Evolutionary conservation across 129 eudicot genomes (phyloP).

Genomic region (Saposhnikovia divaricata): DNA sequence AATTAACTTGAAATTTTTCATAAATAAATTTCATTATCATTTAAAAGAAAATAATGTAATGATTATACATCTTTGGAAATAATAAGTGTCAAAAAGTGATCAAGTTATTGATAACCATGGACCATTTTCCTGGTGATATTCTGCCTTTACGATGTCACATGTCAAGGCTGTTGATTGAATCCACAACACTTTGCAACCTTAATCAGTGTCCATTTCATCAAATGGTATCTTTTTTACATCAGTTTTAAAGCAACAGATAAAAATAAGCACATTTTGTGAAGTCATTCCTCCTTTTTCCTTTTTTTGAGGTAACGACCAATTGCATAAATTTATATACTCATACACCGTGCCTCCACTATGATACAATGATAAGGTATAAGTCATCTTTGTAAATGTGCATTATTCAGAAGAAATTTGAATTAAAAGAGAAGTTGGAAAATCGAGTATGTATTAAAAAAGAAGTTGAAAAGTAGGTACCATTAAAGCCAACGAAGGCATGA

Average conservation of each 20-base stretch:
- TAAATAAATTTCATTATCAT: too few species aligned
- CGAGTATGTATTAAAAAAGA: too few species aligned
- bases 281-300: background rate
- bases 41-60: too few species aligned
- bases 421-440: too few species aligned
- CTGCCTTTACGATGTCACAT: background rate
- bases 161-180: background rate
- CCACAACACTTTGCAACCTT: background rate
- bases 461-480: constrained; percentile 34
- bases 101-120: background rate
- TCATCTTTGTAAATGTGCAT: too few species aligned
- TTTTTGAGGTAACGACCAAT: background rate
- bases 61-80: too few species aligned
- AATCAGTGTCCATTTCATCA: background rate
- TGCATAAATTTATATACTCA: background rate
- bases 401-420: too few species aligned
- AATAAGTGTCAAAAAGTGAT: too few species aligned
- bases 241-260: background rate
- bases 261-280: background rate
- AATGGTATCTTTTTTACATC: background rate
- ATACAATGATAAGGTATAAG: too few species aligned
- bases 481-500: constrained; percentile 98
- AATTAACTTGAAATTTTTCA: too few species aligned
- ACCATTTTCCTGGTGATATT: background rate
- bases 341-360: background rate